Base-by-base conservation (phyloP, 176 grass and related monocot genomes). In the Carex scoparia region DNA sequence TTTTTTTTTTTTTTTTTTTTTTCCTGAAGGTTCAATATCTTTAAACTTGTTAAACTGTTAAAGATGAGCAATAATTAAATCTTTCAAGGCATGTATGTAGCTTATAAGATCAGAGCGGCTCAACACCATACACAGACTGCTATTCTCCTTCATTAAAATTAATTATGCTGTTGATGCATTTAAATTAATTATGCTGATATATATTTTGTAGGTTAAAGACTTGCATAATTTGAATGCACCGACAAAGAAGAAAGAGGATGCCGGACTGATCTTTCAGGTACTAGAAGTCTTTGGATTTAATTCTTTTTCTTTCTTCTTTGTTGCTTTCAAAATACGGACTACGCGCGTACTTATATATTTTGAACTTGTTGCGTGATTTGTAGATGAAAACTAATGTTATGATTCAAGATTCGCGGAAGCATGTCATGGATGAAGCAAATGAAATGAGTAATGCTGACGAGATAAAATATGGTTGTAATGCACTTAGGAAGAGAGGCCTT, bases 401-500 rank as follows among this genome's bases (percentile, higher is more conserved):
- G 49, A 56, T 54, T 60, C 61, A 65, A 33, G 54, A 74, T 85
- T 88, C 62, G 10, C 37, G 19, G 81, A 84, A 88, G 38, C 85
- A 79, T 85, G 19, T 0, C 18, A 83, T 68, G 0, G 37, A 82
- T 32, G 58, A 27, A 49, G 81, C 37, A 88, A 88, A 74, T 70
- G 69, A 85, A 87, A 19, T 23, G 27, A 62, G 80, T 72, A 85
- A 67, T 23, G 62, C 15, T 54, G 87, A 42, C 69, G 88, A 90
- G 30, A 85, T 82, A 27, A 65, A 76, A 51, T 6, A 88, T 49
- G 89, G 81, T 31, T 89, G 85, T 75, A 87, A 84, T 85, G 94
- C 86, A 33, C 79, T 92, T 40, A 90, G 94, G 82, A 97, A 92
- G 86, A 94, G 82, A 79, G 91, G 90, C 15, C 88, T 92, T 84